Evolutionary conservation across 2,329 filamentous ascomycete species (phyloP), one percentile per base, ranked within the genome.

Genomic region (Diaporthe nobilis): DNA sequence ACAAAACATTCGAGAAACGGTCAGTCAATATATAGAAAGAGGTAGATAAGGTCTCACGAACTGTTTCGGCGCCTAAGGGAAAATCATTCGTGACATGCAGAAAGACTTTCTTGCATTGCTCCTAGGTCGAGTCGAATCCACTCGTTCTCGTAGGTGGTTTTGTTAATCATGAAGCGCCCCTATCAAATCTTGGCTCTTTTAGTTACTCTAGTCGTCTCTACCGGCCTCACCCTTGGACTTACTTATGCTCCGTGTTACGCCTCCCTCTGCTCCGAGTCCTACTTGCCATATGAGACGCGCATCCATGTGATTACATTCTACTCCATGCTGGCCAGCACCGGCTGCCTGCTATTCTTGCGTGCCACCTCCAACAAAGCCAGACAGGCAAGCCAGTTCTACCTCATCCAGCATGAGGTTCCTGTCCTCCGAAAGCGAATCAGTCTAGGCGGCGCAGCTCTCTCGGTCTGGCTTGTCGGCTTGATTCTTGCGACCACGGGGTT

Each of bases 221-320:
- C 63, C 17, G 71, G 71, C 4, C 37, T 79, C 60, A 77, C 77
- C 12, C 13, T 71, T 34, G 77, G 73, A 22, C 76, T 78, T 12
- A 78, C 77, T 22, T 78, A 75, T 31, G 57, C 57, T 0, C 77
- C 75, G 2, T 78, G 77, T 25, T 78, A 78, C 49, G 34, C 76
- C 1, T 75, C 76, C 0, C 65, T 78, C 22, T 78, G 77, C 55
- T 72, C 76, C 4, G 77, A 78, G 28, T 68, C 72, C 1, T 77
- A 71, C 22, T 55, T 78, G 13, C 51, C 73, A 6, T 75, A 75
- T 37, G 73, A 77, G 20, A 77, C 76, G 3, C 70, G 76, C 0
- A 17, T 78, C 4, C 76, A 78, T 47, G 20, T 78, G 1, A 37
- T 72, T 9, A 75, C 74, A 3, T 78, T 73, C 57, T 78, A 72